Percentiles rank a stretch among this genome's conserved stretches.
These are phyloP conservation scores for Blastocystis sp. DNA, from an alignment of 352 stramenopile species.

Conservation along the genomic window DNA sequence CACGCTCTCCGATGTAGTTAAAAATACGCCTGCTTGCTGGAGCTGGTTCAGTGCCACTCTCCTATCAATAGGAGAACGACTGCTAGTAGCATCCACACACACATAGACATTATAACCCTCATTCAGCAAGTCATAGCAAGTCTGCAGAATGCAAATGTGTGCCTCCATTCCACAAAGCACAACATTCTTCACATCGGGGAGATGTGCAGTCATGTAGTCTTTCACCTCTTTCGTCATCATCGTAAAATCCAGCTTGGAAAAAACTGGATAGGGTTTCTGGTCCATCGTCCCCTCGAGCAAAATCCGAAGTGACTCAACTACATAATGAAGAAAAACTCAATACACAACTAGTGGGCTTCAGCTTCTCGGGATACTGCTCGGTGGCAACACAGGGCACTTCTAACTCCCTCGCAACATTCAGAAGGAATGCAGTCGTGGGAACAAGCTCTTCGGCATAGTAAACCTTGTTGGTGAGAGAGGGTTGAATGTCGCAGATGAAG, in stretches of 20 bases:
- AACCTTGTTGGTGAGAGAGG: conserved; percentile 73
- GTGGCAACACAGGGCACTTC: conserved; percentile 74
- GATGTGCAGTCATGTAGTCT: conserved; percentile 66
- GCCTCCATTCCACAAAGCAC: conserved; percentile 77
- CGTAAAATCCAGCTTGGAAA: conserved; percentile 71
- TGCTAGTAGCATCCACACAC: conserved; percentile 75
- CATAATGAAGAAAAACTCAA: background rate
- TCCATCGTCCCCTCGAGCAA: conserved; percentile 66
- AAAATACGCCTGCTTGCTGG: background rate
- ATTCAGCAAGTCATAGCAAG: conserved; percentile 75
- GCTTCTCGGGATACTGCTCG: conserved; percentile 73
- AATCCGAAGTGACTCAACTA: conserved; percentile 27
- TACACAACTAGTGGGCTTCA: conserved; percentile 68
- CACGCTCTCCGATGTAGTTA: conserved; percentile 49
- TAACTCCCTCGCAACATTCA: conserved; percentile 71
- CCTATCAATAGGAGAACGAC: conserved; percentile 73
- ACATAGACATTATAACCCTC: conserved; percentile 79
- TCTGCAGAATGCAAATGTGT: conserved; percentile 80
- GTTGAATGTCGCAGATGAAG: conserved; percentile 79
- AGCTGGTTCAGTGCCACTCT: conserved; percentile 68
- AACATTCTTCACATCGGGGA: conserved; percentile 70
- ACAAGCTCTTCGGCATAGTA: conserved; percentile 71
- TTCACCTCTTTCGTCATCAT: conserved; percentile 76
- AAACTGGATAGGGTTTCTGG: conserved; percentile 67
- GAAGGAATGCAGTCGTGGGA: background rate